Base-by-base conservation (phyloP, 2,329 filamentous ascomycete genomes). In the Cryphonectria carpinicola region DNA sequence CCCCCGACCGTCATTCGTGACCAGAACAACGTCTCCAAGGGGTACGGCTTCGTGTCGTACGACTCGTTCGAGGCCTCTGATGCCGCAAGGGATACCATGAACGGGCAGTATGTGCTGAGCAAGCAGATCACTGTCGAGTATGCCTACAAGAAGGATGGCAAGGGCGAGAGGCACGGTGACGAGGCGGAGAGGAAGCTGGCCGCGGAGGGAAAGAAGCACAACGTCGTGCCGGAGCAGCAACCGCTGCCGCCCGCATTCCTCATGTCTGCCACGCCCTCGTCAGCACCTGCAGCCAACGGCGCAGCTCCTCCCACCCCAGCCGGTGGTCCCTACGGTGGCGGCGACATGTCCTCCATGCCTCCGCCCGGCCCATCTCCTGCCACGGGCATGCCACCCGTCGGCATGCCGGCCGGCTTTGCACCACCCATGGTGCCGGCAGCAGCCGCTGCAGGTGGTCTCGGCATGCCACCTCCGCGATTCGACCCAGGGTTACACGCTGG, bases 121-220 rank as follows among this genome's bases (percentile, higher is more conserved):
- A 97, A 97, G 84, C 93, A 97, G 81, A 92, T 98, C 76, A 93
- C 92, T 3, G 96, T 99, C 61, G 95, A 98, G 82, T 99, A 98
- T 81, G 96, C 96, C 54, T 98, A 97, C 88, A 99, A 99, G 87
- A 98, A 98, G 83, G 96, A 99, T 78, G 96, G 96, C 75, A 97
- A 97, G 83, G 95, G 95, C 76, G 95, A 98, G 83, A 87, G 96
- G 71, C 96, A 99, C 79, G 96, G 96, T 76, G 96, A 99, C 80
- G 89, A 94, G 76, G 96, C 96, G 41, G 96, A 99, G 83, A 88
- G 96, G 78, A 92, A 94, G 84, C 88, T 99, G 63, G 96, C 96
- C 41, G 91, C 92, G 39, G 93, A 98, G 82, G 96, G 95, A 70
- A 95, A 95, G 83, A 95, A 95, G 79, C 93, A 98, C 81, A 97